A percentile compares a stretch with the other conserved stretches of the same genome.
Evolutionary conservation across 805 yeast genomes (phyloP).

Genomic region (Schwanniomyces yamadae): DNA sequence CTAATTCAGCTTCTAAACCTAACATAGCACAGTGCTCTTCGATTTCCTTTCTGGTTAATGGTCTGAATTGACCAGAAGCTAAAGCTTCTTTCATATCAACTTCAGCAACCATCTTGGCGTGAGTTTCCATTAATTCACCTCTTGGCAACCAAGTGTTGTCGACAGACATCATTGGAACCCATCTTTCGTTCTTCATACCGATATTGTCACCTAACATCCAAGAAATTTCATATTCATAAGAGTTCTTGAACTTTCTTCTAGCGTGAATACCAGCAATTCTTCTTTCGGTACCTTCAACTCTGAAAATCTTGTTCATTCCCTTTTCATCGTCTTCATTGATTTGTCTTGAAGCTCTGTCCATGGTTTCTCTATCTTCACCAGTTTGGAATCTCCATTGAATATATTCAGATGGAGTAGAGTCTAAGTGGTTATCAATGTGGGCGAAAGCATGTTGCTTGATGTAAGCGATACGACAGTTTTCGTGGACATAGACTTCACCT

Average conservation of each 20-base stretch:
- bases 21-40: conserved; percentile 98
- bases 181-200: conserved; percentile 98
- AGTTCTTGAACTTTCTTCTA: conserved; percentile 99
- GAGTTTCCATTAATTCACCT: conserved; percentile 84
- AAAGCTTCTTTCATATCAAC: conserved; percentile 99
- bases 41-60: conserved; percentile 99
- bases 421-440: conserved; percentile 97
- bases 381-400: conserved; percentile 99
- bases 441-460: conserved; percentile 99
- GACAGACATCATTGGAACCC: conserved; percentile 99
- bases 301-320: conserved; percentile 99
- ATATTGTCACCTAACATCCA: conserved; percentile 97
- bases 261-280: conserved; percentile 92
- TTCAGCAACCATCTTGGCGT: conserved; percentile 99
- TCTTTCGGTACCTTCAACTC: conserved; percentile 98
- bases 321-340: conserved; percentile 95
- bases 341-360: conserved; percentile 99
- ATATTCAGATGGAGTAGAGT: conserved; percentile 99
- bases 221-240: conserved; percentile 99
- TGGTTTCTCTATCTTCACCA: conserved; percentile 99
- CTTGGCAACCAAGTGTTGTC: conserved; percentile 99
- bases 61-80: conserved; percentile 99
- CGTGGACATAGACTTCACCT: conserved; percentile 99
- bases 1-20: conserved; percentile 98
- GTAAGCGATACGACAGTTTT: conserved; percentile 99